phyloP scores from a whole-genome alignment of 2,329 filamentous ascomycete genomes.

The Epichloe coenophiala region DNA sequence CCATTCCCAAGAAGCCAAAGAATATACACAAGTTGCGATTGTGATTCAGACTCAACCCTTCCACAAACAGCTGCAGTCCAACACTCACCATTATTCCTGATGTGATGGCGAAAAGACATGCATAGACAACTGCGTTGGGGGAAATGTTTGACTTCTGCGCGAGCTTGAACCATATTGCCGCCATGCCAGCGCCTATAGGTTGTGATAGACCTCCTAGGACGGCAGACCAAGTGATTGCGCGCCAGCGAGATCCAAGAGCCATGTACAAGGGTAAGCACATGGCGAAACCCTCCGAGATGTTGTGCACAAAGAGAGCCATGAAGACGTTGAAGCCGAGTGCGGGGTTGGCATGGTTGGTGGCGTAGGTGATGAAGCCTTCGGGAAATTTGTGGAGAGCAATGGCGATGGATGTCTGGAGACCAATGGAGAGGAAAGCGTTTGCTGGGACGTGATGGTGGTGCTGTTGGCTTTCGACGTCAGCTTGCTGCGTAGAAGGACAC shows the following conservation, averaged over 20 bases:
- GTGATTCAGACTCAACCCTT: constrained; percentile 73
- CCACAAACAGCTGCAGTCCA: constrained; percentile 74
- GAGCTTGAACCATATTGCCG: constrained; percentile 73
- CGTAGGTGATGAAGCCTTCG: constrained; percentile 79
- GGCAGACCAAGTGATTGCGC: constrained; percentile 74
- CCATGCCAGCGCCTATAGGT: constrained; percentile 71
- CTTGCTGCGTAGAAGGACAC: constrained; percentile 18
- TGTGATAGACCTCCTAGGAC: constrained; percentile 78
- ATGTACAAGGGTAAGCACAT: constrained; percentile 89
- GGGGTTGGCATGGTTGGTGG: constrained; percentile 92
- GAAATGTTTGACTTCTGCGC: constrained; percentile 37
- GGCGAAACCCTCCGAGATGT: constrained; percentile 93
- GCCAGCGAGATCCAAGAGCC: constrained; percentile 65
- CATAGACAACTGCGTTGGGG: constrained; percentile 51
- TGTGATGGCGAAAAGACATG: constrained; percentile 74
- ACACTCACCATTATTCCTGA: constrained; percentile 95
- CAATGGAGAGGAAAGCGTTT: constrained; percentile 86
- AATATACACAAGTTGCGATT: constrained; percentile 62
- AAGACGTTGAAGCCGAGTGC: constrained; percentile 82
- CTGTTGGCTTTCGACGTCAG: constrained; percentile 35
- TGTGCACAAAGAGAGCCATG: constrained; percentile 92
- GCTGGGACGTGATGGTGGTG: constrained; percentile 93
- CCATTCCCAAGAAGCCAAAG: constrained; percentile 80
- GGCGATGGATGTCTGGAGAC: constrained; percentile 89
- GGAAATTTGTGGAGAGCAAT: constrained; percentile 95